phyloP scores from a whole-genome alignment of 306 rosid genomes.

The Ceratonia siliqua region DNA sequence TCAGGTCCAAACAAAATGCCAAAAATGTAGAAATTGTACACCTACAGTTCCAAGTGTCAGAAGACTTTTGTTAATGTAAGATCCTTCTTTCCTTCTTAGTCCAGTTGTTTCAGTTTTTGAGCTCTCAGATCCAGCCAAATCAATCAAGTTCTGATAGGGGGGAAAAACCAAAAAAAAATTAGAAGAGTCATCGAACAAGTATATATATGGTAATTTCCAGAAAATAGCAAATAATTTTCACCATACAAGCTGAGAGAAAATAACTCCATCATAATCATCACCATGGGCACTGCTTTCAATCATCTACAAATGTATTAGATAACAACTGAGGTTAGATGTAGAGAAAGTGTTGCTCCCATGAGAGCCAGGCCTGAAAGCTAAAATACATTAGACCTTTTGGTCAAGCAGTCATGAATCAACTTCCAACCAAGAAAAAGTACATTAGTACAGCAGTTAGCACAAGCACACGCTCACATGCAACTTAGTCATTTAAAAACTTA shows the following conservation, averaged over 20 bases:
- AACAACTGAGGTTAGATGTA: neutral
- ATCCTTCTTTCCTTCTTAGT: conserved; percentile 94
- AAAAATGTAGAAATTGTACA: conserved; percentile 32
- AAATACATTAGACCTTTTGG: conserved; percentile 12
- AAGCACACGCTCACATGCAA: conserved; percentile 2
- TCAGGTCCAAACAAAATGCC: neutral
- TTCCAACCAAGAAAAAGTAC: conserved; percentile 22
- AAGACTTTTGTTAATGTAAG: conserved; percentile 98
- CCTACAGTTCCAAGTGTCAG: conserved; percentile 98
- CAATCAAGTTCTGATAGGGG: conserved; percentile 78
- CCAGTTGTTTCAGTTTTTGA: conserved; percentile 99
- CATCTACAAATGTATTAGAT: conserved; percentile 71
- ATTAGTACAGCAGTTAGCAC: neutral
- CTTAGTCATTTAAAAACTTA: conserved; percentile 10
- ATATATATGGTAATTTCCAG: conserved; percentile 1
- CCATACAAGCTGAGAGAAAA: conserved; percentile 98
- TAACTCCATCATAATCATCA: conserved; percentile 97
- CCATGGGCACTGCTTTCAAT: conserved; percentile 96
- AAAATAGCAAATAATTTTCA: conserved; percentile 25
- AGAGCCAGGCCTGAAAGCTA: neutral
- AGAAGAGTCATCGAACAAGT: neutral
- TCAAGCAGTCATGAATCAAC: conserved; percentile 5
- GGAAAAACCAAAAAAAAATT: conserved; percentile 23
- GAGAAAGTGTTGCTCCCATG: neutral
- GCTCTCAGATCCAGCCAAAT: conserved; percentile 99